Evolutionary conservation across 108 stramenopile species (phyloP), one percentile per base, ranked within the genome.

Genomic region (Discostella stelligeroides): DNA sequence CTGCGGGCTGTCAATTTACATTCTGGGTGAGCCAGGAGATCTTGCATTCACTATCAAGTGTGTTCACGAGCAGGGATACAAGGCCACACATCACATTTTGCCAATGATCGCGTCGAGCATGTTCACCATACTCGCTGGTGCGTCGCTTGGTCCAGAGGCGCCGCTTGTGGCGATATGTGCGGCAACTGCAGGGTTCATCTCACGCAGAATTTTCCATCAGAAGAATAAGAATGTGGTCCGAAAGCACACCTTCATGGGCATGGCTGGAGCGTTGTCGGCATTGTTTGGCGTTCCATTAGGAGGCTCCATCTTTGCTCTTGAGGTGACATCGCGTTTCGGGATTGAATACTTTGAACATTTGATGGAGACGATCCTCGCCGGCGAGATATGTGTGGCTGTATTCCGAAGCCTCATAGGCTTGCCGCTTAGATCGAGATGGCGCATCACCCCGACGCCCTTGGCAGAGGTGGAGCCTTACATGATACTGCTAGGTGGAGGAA

Each of bases 191-290:
- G 87, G 87, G 0, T 86, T 85, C 61, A 61, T 86, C 3, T 85
- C 85, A 4, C 75, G 83, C 39, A 72, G 24, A 28, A 57, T 85
- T 21, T 88, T 88, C 42, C 47, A 70, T 7, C 77, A 82, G 54
- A 65, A 38, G 9, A 65, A 82, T 45, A 48, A 56, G 0, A 83
- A 88, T 49, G 74, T 85, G 3, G 60, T 88, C 15, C 40, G 87
- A 38, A 88, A 88, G 64, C 87, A 88, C 43, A 88, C 85, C 18
- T 65, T 88, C 25, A 88, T 85, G 87, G 86, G 84, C 20, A 87
- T 84, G 84, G 70, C 83, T 15, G 85, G 85, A 21, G 87, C 87
- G 21, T 59, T 88, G 13, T 77, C 85, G 18, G 87, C 87, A 20
- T 88, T 88, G 58, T 88, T 88, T 55, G 87, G 87, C 21, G 66